phyloP scores from a whole-genome alignment of 495 filamentous ascomycete species.

The Poronia punctata region DNA sequence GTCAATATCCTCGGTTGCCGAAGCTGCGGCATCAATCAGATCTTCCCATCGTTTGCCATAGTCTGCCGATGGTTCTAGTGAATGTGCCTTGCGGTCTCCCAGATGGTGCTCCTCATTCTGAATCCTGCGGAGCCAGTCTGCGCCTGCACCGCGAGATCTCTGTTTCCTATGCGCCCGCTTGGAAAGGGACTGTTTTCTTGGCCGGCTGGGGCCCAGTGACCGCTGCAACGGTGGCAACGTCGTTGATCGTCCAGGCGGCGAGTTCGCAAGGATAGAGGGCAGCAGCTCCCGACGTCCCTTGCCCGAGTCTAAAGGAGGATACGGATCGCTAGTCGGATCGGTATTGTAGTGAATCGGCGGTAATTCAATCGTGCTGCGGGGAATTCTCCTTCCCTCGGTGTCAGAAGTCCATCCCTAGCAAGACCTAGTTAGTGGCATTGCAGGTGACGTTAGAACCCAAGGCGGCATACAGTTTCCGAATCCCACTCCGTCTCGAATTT shows the following conservation, averaged over 20 bases:
- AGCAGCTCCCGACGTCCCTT: slow-evolving; percentile 62
- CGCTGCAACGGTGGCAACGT: slow-evolving; percentile 77
- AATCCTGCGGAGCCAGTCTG: slow-evolving; percentile 43
- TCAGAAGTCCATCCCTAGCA: slow-evolving; percentile 66
- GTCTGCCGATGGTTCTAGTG: slow-evolving; percentile 70
- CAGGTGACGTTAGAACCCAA: neutral
- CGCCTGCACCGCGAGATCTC: slow-evolving; percentile 55
- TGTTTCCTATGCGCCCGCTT: slow-evolving; percentile 71
- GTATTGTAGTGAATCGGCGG: slow-evolving; percentile 58
- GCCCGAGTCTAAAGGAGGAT: slow-evolving; percentile 53
- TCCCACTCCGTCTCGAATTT: slow-evolving; percentile 78
- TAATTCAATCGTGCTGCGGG: slow-evolving; percentile 61
- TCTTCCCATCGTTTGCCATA: slow-evolving; percentile 92
- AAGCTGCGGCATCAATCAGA: slow-evolving; percentile 83
- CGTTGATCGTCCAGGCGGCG: slow-evolving; percentile 78
- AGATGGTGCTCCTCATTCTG: slow-evolving; percentile 49
- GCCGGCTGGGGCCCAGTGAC: slow-evolving; percentile 51
- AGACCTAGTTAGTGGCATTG: slow-evolving; percentile 3
- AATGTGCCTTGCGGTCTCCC: slow-evolving; percentile 72
- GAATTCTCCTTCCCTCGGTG: slow-evolving; percentile 51
- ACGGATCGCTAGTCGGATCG: slow-evolving; percentile 64
- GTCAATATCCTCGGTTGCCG: slow-evolving; percentile 86
- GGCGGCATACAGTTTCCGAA: slow-evolving; percentile 63
- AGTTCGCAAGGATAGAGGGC: slow-evolving; percentile 71
- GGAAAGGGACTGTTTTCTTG: slow-evolving; percentile 77